Base-by-base conservation (phyloP, 2,329 filamentous ascomycete species). In the Sclerotiophoma versabilis region DNA sequence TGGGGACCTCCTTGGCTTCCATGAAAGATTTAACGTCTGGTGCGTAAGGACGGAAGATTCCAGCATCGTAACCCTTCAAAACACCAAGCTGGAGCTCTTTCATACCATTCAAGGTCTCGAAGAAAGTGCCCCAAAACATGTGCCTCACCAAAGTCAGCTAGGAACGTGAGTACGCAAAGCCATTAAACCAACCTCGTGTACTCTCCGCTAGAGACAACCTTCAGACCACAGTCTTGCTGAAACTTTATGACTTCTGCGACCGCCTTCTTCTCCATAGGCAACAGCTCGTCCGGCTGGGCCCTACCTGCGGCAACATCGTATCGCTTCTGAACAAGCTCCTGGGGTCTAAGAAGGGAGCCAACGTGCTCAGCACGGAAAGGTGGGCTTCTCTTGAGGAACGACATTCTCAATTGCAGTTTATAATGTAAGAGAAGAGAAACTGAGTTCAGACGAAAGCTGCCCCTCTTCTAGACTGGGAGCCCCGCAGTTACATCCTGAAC, bases 361-460 rank as follows among this genome's bases (percentile, higher is more conserved):
- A 90, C 82, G 62, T 91, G 88, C 75, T 91, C 88, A 55, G 87
- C 87, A 69, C 89, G 83, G 75, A 89, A 91, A 43, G 86, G 87
- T 34, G 85, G 83, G 59, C 59, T 70, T 68, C 69, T 67, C 58
- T 73, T 73, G 32, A 64, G 63, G 32, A 67, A 54, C 33, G 69
- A 63, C 71, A 69, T 68, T 27, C 63, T 76, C 73, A 58, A 76
- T 75, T 46, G 23, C 43, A 37, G 41, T 52, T 20, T 39, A 29
- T 46, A 33, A 34, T 38, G 52, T 51, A 53, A 17, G 33, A 36
- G 33, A 41, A 26, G 33, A 53, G 30, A 29, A 49, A 17, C 32
- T 14, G 12, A 37, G 27, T 22, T 60, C 46, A 47, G 41, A 51
- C 29, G 27, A 48, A 26, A 36, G 49, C 26, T 44, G 59, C 62